Evolutionary conservation across 2,329 filamentous ascomycete species (phyloP).

Genomic region (Diaporthe citriasiana): DNA sequence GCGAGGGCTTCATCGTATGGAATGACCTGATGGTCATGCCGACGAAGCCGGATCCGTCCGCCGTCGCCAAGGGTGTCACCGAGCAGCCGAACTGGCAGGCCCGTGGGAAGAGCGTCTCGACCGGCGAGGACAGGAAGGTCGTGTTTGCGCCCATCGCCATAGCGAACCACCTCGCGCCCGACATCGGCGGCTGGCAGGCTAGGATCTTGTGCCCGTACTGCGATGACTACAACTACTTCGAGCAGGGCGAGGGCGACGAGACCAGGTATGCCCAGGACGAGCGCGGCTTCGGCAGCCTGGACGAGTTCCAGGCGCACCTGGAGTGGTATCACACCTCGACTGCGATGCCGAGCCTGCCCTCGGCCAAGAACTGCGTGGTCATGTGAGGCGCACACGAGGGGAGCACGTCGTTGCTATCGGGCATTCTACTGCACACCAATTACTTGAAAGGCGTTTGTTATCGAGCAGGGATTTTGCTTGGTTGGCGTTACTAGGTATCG

Average conservation of each 20-base stretch:
- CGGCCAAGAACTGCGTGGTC: slow-evolving; percentile 58
- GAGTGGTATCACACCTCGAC: slow-evolving; percentile 68
- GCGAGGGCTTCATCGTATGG: slow-evolving; percentile 73
- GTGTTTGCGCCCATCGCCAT: slow-evolving; percentile 71
- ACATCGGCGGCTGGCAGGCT: slow-evolving; percentile 65
- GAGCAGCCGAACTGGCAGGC: slow-evolving; percentile 66
- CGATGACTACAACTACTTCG: slow-evolving; percentile 65
- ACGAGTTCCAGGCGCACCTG: slow-evolving; percentile 66
- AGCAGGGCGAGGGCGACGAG: slow-evolving; percentile 64
- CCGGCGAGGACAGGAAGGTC: slow-evolving; percentile 62
- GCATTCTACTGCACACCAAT: slow-evolving; percentile 2
- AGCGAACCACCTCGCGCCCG: slow-evolving; percentile 68
- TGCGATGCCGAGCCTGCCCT: slow-evolving; percentile 54
- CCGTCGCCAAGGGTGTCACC: slow-evolving; percentile 45
- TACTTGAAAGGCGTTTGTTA: slow-evolving; percentile 32
- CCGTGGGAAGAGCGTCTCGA: slow-evolving; percentile 57
- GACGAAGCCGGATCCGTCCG: slow-evolving; percentile 54
- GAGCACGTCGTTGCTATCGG: not conserved
- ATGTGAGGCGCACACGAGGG: slow-evolving; percentile 55
- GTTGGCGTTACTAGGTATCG: slow-evolving; percentile 24
- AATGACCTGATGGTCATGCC: slow-evolving; percentile 68
- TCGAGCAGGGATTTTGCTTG: slow-evolving; percentile 20
- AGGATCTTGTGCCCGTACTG: slow-evolving; percentile 69
- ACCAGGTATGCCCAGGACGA: slow-evolving; percentile 63
- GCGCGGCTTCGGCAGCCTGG: slow-evolving; percentile 62